Percentiles rank a stretch among this genome's conserved stretches.
These are phyloP conservation scores for Fusarium protoensiforme DNA, from an alignment of 2,329 filamentous ascomycete species.

Conservation along the genomic window DNA sequence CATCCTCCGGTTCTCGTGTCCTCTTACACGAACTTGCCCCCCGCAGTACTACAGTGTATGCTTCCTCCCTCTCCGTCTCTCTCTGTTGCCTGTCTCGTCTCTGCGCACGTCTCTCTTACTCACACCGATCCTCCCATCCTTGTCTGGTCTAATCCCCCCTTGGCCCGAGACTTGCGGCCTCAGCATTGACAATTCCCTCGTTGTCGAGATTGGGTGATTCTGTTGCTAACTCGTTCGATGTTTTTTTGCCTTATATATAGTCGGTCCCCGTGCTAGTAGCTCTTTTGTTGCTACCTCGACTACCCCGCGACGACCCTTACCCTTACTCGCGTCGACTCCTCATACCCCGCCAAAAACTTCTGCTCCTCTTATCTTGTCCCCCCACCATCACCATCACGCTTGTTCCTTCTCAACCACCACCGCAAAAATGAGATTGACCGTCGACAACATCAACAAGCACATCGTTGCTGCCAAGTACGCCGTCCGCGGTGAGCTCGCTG, in stretches of 20 bases:
- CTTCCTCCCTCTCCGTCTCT: slow-evolving; percentile 1
- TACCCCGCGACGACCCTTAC: slow-evolving; percentile 44
- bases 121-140: slow-evolving; percentile 24
- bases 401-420: slow-evolving; percentile 47
- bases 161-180: slow-evolving; percentile 24
- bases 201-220: slow-evolving; percentile 21
- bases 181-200: slow-evolving; percentile 27
- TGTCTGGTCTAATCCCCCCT: slow-evolving; percentile 32
- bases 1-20: slow-evolving; percentile 12
- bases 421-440: slow-evolving; percentile 65
- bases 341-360: slow-evolving; percentile 43
- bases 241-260: slow-evolving; percentile 32
- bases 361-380: slow-evolving; percentile 26
- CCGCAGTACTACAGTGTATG: slow-evolving; percentile 20
- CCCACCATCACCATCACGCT: slow-evolving; percentile 31
- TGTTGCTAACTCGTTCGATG: slow-evolving; percentile 40
- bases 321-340: slow-evolving; percentile 31
- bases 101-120: slow-evolving; percentile 16
- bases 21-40: slow-evolving; percentile 17
- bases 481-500: slow-evolving; percentile 93
- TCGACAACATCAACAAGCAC: slow-evolving; percentile 92
- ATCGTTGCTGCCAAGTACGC: slow-evolving; percentile 92
- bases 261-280: slow-evolving; percentile 26
- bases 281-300: slow-evolving; percentile 35
- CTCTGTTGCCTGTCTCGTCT: slow-evolving; percentile 1